Evolutionary conservation across 768 basidiomycete species (phyloP), one percentile per base, ranked within the genome.

Genomic region (Leccinum uliginosum): DNA sequence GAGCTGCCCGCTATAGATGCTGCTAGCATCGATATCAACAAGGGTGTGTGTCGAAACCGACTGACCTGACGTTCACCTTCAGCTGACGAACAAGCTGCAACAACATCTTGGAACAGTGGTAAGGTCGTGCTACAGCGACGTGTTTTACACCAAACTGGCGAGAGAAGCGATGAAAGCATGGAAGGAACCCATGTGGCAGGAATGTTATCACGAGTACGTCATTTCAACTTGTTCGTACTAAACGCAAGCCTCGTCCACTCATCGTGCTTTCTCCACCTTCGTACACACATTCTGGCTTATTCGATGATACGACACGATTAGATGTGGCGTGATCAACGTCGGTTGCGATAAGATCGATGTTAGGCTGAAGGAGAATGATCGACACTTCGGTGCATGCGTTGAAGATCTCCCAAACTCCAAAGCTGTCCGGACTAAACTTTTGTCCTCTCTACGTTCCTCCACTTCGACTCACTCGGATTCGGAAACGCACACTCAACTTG

Each of bases 1-100:
- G 73, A 73, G 3, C 66, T 95, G 4, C 94, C 94, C 3, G 91
- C 94, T 1, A 80, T 83, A 3, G 93, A 96, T 66, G 91, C 87
- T 9, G 90, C 93, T 1, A 82, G 82, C 57, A 80, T 79, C 1
- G 84, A 81, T 61, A 68, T 81, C 30, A 81, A 72, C 72, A 80
- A 67, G 67, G 60, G 67, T 66, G 19, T 9, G 61, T 65, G 19
- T 17, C 19, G 1, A 19, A 6, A 26, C 14, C 9, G 27, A 50
- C 7, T 1, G 14, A 26, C n/a, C 19, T 8, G 17, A 21, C 15
- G 10, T 12, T 35, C 7, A 5, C n/a, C 21, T 19, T n/a, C 8
- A n/a, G 5, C 17, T 14, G 24, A 56, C 5, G 11, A 35, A 32
- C 11, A 15, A 15, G 19, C 7, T 23, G 17, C 32, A 14, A 59